Conservation (phyloP, 345 rosid species). For the Leavenworthia alabamica region DNA sequence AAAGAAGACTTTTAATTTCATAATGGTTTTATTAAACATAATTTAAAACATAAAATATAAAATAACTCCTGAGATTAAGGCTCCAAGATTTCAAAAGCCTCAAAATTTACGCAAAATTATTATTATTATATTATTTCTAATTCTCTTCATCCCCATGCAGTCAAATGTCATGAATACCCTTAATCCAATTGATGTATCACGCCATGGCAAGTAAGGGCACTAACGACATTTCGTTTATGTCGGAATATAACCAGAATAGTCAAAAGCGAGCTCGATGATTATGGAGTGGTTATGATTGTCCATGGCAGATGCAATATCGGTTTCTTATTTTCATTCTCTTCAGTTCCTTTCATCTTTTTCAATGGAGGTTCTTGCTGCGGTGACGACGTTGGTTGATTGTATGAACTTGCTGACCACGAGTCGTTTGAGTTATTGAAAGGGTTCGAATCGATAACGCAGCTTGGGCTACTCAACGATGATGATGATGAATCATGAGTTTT, state of each 20-base stretch:
- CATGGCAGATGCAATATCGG: constrained; percentile 21
- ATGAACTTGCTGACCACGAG: constrained; percentile 40
- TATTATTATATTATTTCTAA: no score
- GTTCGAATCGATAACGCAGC: constrained; percentile 53
- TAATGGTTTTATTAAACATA: no score
- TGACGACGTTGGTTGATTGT: constrained; percentile 12
- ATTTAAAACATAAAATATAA: neutral
- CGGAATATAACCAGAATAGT: neutral
- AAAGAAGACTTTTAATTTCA: no score
- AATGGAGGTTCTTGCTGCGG: constrained; percentile 29
- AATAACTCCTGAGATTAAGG: constrained; percentile 25
- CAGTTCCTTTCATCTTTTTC: constrained; percentile 52
- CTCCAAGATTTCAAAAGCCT: constrained; percentile 1
- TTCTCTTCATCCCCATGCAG: constrained; percentile 29
- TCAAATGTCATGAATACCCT: constrained; percentile 34
- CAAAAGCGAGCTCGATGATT: neutral
- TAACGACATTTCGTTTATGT: constrained; percentile 37
- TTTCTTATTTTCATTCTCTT: constrained; percentile 32
- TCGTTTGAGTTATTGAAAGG: constrained; percentile 42
- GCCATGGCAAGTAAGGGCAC: constrained; percentile 25
- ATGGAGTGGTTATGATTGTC: constrained; percentile 30
- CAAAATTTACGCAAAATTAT: constrained; percentile 17
- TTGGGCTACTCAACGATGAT: constrained; percentile 47
- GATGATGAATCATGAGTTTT: constrained; percentile 31
- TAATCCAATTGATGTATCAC: neutral